Percentiles rank a stretch among this genome's conserved stretches.
Evolutionary conservation across 169 alveolate species (phyloP).

Genomic region (Plasmodium gonderi): DNA sequence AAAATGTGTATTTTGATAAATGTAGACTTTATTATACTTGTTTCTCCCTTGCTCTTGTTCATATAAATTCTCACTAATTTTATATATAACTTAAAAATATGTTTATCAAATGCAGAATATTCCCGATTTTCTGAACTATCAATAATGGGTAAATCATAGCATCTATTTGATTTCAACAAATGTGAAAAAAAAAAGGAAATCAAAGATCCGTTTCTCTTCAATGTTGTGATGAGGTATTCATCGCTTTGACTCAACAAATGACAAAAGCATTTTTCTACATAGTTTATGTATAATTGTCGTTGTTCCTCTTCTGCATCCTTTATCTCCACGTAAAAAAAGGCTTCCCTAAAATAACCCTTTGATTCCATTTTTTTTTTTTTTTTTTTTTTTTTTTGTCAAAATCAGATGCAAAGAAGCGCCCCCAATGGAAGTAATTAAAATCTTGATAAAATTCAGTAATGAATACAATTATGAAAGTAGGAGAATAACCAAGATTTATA

Average conservation of each 20-base stretch:
- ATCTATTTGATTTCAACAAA: slow-evolving; percentile 14
- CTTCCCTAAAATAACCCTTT: slow-evolving; percentile 28
- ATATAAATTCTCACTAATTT: slow-evolving; percentile 33
- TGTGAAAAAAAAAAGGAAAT: slow-evolving; percentile 45
- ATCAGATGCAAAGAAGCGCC: too few species aligned
- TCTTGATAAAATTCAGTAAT: too few species aligned
- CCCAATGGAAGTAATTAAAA: too few species aligned
- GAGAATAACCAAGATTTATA: background rate
- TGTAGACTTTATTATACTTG: slow-evolving; percentile 1
- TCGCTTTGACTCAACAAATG: slow-evolving; percentile 29
- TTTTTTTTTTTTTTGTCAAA: too few species aligned
- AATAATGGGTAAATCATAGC: slow-evolving; percentile 10
- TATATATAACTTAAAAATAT: slow-evolving; percentile 29
- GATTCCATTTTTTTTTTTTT: slow-evolving; percentile 30
- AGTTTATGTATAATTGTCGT: background rate
- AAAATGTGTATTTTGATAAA: slow-evolving; percentile 37
- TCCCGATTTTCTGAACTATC: background rate
- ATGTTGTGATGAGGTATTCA: slow-evolving; percentile 40
- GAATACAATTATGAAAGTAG: background rate
- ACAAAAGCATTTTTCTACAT: slow-evolving; percentile 43
- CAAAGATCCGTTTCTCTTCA: slow-evolving; percentile 39
- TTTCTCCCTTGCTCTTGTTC: slow-evolving; percentile 7
- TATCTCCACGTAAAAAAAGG: slow-evolving; percentile 18
- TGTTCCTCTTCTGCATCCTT: slow-evolving; percentile 1
- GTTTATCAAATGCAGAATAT: background rate